Evolutionary conservation across 78 protist species (phyloP).

Genomic region (Tieghemostelium lacteum): DNA sequence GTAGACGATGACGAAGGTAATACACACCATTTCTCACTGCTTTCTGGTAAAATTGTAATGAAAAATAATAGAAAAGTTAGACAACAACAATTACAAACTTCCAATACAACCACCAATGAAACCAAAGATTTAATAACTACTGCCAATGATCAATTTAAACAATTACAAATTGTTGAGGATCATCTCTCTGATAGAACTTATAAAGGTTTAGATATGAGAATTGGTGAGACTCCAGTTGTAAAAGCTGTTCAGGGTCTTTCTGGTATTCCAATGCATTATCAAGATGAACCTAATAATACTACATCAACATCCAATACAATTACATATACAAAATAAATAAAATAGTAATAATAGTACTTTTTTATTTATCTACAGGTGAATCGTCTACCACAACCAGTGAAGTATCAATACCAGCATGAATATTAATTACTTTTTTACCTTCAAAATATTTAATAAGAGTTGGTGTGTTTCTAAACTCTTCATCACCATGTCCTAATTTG

Average conservation of each 20-base stretch:
- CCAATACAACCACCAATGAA: background rate
- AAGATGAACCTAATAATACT: conserved; percentile 4
- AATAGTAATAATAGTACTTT: no score
- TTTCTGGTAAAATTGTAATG: conserved; percentile 31
- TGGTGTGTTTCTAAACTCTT: conserved; percentile 7
- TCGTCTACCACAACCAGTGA: conserved; percentile 21
- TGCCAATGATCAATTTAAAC: conserved; percentile 18
- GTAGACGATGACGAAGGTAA: conserved; percentile 61
- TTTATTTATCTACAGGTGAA: no score
- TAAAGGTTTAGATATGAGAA: conserved; percentile 51
- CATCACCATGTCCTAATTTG: conserved; percentile 43
- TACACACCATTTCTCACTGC: conserved; percentile 44
- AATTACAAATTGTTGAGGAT: conserved; percentile 22
- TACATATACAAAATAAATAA: no score
- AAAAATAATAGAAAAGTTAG: background rate
- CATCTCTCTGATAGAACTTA: conserved; percentile 25
- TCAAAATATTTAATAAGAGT: conserved; percentile 9
- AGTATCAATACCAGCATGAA: conserved; percentile 62
- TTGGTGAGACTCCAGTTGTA: conserved; percentile 64
- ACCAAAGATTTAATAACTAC: background rate
- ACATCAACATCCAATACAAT: no score
- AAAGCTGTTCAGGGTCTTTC: conserved; percentile 35
- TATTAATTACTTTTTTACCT: background rate
- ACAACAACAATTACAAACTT: background rate
- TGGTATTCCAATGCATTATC: conserved; percentile 57